Conservation (phyloP, 306 rosid species). For the Corylus avellana region DNA sequence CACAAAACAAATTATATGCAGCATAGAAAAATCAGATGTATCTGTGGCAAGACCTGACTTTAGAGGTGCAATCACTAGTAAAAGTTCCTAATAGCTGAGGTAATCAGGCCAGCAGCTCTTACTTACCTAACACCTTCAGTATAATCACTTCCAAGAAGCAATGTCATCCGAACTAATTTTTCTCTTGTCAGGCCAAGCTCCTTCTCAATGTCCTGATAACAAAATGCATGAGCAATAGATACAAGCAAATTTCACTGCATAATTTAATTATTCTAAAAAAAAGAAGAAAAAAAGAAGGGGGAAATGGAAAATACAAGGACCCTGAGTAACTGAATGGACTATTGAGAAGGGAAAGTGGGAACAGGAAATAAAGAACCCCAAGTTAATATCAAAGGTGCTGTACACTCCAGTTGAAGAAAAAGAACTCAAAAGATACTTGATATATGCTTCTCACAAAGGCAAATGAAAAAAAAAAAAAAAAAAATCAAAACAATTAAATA, state of each 20-base stretch:
- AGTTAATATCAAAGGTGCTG: background rate
- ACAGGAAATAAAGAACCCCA: background rate
- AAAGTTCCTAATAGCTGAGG: conserved; percentile 23
- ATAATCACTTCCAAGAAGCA: conserved; percentile 96
- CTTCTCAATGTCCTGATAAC: conserved; percentile 77
- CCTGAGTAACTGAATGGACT: background rate
- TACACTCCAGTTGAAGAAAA: background rate
- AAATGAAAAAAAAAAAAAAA: background rate
- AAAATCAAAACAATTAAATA: background rate
- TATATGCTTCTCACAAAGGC: background rate
- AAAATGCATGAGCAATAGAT: conserved; percentile 11
- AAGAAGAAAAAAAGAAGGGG: conserved; percentile 1
- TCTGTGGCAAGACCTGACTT: conserved; percentile 13
- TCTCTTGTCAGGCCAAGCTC: conserved; percentile 89
- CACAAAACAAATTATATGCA: background rate
- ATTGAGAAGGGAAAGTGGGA: background rate
- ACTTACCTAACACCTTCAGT: conserved; percentile 92
- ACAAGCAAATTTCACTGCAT: conserved; percentile 1
- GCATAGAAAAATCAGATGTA: conserved; percentile 9
- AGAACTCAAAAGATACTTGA: background rate
- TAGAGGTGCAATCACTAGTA: conserved; percentile 24
- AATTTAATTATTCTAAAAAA: background rate
- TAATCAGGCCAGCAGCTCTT: conserved; percentile 17
- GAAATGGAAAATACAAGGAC: conserved; percentile 6
- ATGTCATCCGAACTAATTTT: conserved; percentile 79